Percentiles rank a stretch among this genome's conserved stretches.
Evolutionary conservation across 2,329 filamentous ascomycete species (phyloP).

Genomic region (Diaporthe amygdali): DNA sequence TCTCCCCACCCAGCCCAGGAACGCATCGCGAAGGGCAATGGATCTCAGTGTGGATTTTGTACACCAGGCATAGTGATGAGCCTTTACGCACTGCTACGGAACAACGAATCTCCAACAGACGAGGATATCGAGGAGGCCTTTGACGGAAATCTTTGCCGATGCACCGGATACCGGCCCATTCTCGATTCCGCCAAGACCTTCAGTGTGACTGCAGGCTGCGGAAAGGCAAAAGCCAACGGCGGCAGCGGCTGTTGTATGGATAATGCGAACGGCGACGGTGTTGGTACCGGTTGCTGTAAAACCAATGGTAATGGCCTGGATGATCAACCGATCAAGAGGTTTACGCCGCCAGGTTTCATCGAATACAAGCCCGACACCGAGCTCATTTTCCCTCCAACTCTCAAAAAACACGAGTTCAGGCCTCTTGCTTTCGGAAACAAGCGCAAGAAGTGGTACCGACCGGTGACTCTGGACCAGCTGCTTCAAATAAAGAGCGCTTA

Average conservation of each 20-base stretch:
- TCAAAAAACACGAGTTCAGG: conserved; percentile 82
- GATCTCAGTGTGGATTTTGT: conserved; percentile 93
- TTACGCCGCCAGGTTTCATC: conserved; percentile 90
- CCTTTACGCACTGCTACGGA: conserved; percentile 88
- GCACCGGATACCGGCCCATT: conserved; percentile 94
- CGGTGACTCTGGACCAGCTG: conserved; percentile 83
- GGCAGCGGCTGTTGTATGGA: conserved; percentile 76
- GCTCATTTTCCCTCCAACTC: conserved; percentile 87
- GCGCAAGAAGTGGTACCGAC: conserved; percentile 90
- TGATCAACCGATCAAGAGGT: conserved; percentile 63
- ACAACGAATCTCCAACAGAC: conserved; percentile 77
- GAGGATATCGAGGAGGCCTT: conserved; percentile 94
- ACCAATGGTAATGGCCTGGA: conserved; percentile 51
- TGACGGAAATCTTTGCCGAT: conserved; percentile 94
- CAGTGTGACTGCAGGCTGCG: conserved; percentile 60
- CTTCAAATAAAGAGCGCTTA: conserved; percentile 88
- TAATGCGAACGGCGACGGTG: conserved; percentile 53
- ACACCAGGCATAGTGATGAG: conserved; percentile 99
- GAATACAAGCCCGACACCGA: conserved; percentile 94
- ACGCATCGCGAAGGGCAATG: conserved; percentile 87
- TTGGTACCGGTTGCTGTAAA: conserved; percentile 72
- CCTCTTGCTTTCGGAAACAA: conserved; percentile 93
- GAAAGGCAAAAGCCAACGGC: conserved; percentile 53
- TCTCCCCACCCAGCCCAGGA: conserved; percentile 90
- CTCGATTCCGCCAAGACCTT: conserved; percentile 94